Evolutionary conservation across 1,284 basidiomycete genomes (phyloP), one percentile per base, ranked within the genome.

Genomic region (Wallemia hederae): DNA sequence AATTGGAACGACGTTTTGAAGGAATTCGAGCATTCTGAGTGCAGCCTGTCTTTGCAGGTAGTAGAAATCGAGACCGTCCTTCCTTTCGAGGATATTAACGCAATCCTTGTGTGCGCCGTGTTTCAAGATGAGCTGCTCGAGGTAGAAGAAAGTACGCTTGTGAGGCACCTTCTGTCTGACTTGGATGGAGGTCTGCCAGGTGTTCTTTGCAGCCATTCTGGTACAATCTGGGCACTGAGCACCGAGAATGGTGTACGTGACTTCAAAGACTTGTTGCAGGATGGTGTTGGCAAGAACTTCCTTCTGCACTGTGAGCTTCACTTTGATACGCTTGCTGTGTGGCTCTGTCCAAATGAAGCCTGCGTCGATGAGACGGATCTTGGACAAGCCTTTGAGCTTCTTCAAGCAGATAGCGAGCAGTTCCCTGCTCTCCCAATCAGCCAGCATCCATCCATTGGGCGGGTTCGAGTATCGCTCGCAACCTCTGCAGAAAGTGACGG

Each of bases 271-370:
- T 77, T 97, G 94, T 71, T 98, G 92, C 55, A 98, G 76, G 67
- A 98, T 86, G 0, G 94, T 98, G 59, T 85, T 83, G 1, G 88
- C 87, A 65, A 98, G 79, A 56, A 94, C 87, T 77, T 98, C 94
- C 74, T 98, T 97, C 73, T 98, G 94, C 61, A 98, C 91, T 0
- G 92, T 97, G 67, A 98, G 74, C 64, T 94, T 94, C 64, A 98
- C 81, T 60, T 88, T 80, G 63, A 98, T 71, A 59, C 94, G 79
- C 70, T 92, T 92, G 60, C 85, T 90, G 73, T 98, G 92, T 1
- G 92, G 92, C 69, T 98, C 94, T 9, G 92, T 98, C 92, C 94
- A 98, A 68, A 98, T 89, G 70, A 98, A 98, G 65, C 89, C 86
- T 0, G 92, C 92, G 65, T 98, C 92, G 33, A 94, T 94, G 55